Evolutionary conservation across 2,329 filamentous ascomycete genomes (phyloP).

Genomic region (Sporothrix pallida): DNA sequence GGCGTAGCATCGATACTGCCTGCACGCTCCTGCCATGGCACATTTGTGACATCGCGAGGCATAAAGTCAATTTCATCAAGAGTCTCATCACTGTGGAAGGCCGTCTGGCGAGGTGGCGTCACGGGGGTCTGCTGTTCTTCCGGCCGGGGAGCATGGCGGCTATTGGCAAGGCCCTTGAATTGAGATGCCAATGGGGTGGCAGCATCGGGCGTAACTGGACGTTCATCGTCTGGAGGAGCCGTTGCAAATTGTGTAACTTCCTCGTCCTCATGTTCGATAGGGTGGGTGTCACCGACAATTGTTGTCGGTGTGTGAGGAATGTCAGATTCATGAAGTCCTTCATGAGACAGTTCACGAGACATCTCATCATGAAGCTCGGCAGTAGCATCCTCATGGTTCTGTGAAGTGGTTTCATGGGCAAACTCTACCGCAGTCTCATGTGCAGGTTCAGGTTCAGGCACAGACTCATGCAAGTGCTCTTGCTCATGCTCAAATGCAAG

Average conservation of each 20-base stretch:
- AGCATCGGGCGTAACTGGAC: slow-evolving; percentile 8
- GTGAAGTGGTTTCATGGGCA: not conserved
- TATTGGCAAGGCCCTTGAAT: slow-evolving; percentile 41
- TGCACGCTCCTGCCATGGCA: slow-evolving; percentile 43
- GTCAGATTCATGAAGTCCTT: not conserved
- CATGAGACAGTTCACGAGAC: not conserved
- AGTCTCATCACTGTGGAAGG: slow-evolving; percentile 29
- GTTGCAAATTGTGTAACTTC: not conserved
- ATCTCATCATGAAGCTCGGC: not conserved
- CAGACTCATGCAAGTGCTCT: not conserved
- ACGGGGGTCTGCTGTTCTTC: slow-evolving; percentile 29
- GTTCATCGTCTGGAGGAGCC: not conserved
- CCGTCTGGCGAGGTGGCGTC: slow-evolving; percentile 34
- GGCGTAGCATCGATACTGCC: slow-evolving; percentile 43
- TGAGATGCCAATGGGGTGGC: slow-evolving; percentile 4
- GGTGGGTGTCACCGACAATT: not conserved
- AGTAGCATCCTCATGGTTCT: not conserved
- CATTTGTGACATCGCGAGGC: slow-evolving; percentile 45
- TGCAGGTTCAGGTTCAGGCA: not conserved
- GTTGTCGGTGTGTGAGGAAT: slow-evolving; percentile 32
- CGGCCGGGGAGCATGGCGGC: slow-evolving; percentile 39
- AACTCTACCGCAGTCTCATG: not conserved
- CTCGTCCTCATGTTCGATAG: not conserved
- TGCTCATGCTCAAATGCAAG: not conserved
- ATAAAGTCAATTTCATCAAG: slow-evolving; percentile 38